Conservation (phyloP, 2,329 filamentous ascomycete genomes). For the Sclerotinia nivalis region DNA sequence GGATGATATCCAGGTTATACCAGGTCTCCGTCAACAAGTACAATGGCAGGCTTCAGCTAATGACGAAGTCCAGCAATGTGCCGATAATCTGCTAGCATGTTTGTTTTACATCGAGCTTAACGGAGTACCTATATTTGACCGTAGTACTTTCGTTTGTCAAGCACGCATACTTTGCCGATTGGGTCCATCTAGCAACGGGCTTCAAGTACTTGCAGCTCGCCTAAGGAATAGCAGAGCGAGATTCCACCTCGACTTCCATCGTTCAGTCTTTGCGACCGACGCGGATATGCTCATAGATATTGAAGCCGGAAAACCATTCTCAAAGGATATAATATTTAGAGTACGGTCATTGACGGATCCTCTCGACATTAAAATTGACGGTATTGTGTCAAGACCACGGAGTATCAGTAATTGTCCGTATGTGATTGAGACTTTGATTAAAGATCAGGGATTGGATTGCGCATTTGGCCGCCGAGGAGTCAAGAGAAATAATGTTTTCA, state of each 20-base stretch:
- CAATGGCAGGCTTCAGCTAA: neutral
- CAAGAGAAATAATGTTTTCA: neutral
- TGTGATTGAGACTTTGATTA: neutral
- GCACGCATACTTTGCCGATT: neutral
- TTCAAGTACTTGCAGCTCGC: neutral
- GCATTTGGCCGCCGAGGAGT: neutral
- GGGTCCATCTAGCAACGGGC: neutral
- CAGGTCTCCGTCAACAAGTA: neutral
- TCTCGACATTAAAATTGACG: neutral
- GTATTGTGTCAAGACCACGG: neutral
- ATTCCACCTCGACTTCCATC: conserved; percentile 1
- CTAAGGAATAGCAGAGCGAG: neutral
- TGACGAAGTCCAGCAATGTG: neutral
- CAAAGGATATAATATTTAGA: conserved; percentile 1
- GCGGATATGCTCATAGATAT: conserved; percentile 2
- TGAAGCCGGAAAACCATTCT: conserved; percentile 6
- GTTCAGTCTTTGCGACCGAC: neutral
- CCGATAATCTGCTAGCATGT: neutral
- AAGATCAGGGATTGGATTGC: conserved; percentile 1
- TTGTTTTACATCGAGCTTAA: conserved; percentile 11
- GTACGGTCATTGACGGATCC: neutral
- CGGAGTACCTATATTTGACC: neutral
- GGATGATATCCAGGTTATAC: conserved; percentile 2
- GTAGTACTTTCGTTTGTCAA: neutral
- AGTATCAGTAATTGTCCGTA: conserved; percentile 7